These are phyloP conservation scores for Carex littledalei DNA, from an alignment of 176 grass and related monocot species.

Conservation along the genomic window DNA sequence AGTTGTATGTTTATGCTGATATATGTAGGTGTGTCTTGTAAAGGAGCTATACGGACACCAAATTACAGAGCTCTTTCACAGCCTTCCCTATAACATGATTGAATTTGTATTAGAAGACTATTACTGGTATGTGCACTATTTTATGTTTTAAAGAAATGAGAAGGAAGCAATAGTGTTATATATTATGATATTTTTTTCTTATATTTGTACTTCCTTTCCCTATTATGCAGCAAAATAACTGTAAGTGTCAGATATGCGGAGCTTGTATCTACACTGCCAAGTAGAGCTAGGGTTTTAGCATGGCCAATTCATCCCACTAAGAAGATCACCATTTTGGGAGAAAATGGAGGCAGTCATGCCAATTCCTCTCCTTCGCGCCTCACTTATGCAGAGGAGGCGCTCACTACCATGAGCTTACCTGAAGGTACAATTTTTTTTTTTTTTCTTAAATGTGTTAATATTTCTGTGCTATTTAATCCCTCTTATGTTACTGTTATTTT, in stretches of 20 bases:
- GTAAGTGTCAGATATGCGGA: constrained; percentile 77
- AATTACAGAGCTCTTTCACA: constrained; percentile 76
- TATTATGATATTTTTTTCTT: background rate
- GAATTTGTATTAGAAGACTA: constrained; percentile 93
- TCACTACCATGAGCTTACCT: constrained; percentile 68
- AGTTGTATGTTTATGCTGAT: constrained; percentile 16
- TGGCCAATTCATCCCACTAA: constrained; percentile 70
- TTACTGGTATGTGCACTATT: constrained; percentile 51
- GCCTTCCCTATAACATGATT: constrained; percentile 74
- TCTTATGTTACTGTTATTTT: background rate
- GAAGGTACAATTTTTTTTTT: constrained; percentile 42
- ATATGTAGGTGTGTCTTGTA: constrained; percentile 77
- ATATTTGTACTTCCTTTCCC: constrained; percentile 4
- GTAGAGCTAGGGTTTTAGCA: constrained; percentile 74
- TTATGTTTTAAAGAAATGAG: background rate
- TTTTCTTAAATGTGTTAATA: background rate
- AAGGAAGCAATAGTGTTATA: background rate
- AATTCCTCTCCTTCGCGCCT: constrained; percentile 54
- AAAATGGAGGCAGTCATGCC: constrained; percentile 30
- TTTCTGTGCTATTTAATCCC: background rate
- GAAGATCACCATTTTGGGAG: constrained; percentile 35
- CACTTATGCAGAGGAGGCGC: constrained; percentile 70
- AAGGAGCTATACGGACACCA: constrained; percentile 93
- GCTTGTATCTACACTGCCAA: constrained; percentile 57
- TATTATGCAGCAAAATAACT: constrained; percentile 72